These are phyloP conservation scores for Talaromyces amestolkiae DNA, from an alignment of 2,329 filamentous ascomycete species.

Conservation along the genomic window DNA sequence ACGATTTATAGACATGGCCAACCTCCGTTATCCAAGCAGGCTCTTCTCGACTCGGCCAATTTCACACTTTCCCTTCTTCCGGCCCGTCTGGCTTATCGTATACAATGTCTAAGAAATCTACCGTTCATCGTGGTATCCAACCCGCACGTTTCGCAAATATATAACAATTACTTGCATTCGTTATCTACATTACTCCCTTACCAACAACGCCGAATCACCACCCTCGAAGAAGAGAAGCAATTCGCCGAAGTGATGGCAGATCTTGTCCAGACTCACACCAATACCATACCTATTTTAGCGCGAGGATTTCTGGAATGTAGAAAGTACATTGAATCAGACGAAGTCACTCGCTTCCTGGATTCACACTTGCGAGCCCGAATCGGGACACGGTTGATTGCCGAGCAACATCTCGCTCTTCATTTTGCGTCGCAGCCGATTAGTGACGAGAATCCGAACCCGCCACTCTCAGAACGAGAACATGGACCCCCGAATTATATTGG, in stretches of 20 bases:
- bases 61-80: constrained; percentile 92
- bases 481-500: constrained; percentile 70
- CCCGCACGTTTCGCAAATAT: constrained; percentile 88
- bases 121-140: constrained; percentile 99
- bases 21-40: constrained; percentile 75
- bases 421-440: constrained; percentile 69
- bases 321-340: constrained; percentile 76
- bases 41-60: constrained; percentile 85
- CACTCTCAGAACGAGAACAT: constrained; percentile 24
- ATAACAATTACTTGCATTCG: constrained; percentile 93
- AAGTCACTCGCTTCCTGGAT: constrained; percentile 90
- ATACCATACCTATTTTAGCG: constrained; percentile 91
- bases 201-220: constrained; percentile 68
- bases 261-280: constrained; percentile 88
- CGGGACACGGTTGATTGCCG: constrained; percentile 87
- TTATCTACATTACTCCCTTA: constrained; percentile 87
- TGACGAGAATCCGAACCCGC: constrained; percentile 49
- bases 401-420: constrained; percentile 94
- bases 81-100: constrained; percentile 86
- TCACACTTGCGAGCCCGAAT: constrained; percentile 91
- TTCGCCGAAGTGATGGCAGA: constrained; percentile 94
- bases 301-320: constrained; percentile 89
- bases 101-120: constrained; percentile 86
- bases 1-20: constrained; percentile 62
- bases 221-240: constrained; percentile 78